Conservation (phyloP, 2,329 filamentous ascomycete species). For the Penicillium sp. region DNA sequence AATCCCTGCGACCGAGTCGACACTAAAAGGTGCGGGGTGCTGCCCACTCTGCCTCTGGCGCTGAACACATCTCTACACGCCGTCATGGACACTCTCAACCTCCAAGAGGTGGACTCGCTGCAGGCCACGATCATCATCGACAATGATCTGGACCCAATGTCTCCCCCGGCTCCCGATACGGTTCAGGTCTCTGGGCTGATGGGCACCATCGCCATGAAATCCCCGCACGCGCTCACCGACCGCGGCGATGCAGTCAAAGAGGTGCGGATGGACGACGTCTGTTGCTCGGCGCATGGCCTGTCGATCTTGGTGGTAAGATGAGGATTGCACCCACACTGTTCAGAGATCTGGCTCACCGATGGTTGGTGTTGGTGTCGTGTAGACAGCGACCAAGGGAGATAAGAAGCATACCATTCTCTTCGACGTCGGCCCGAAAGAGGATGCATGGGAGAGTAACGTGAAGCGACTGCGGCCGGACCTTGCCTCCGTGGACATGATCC, state of each 20-base stretch:
- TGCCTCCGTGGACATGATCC: conserved; percentile 46
- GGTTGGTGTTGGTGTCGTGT: neutral
- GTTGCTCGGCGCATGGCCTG: conserved; percentile 55
- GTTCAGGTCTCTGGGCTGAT: conserved; percentile 46
- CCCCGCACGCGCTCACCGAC: conserved; percentile 32
- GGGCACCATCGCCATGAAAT: conserved; percentile 41
- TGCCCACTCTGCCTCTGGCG: neutral
- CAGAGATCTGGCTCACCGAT: no score
- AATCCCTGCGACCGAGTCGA: no score
- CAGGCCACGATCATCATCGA: conserved; percentile 53
- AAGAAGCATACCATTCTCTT: conserved; percentile 51
- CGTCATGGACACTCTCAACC: conserved; percentile 7
- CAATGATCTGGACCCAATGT: conserved; percentile 56
- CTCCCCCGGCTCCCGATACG: conserved; percentile 45
- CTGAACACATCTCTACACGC: neutral
- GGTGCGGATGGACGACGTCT: conserved; percentile 51
- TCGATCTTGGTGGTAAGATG: conserved; percentile 51
- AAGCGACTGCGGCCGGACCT: conserved; percentile 46
- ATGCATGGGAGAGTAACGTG: conserved; percentile 52
- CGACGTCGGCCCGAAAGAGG: conserved; percentile 54
- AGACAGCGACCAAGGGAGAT: conserved; percentile 50
- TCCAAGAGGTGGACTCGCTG: conserved; percentile 47
- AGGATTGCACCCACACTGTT: neutral
- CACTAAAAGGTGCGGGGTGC: no score
- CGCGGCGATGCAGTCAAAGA: conserved; percentile 47